Evolutionary conservation across 768 basidiomycete genomes (phyloP).

Genomic region (Kwoniella dendrophila): DNA sequence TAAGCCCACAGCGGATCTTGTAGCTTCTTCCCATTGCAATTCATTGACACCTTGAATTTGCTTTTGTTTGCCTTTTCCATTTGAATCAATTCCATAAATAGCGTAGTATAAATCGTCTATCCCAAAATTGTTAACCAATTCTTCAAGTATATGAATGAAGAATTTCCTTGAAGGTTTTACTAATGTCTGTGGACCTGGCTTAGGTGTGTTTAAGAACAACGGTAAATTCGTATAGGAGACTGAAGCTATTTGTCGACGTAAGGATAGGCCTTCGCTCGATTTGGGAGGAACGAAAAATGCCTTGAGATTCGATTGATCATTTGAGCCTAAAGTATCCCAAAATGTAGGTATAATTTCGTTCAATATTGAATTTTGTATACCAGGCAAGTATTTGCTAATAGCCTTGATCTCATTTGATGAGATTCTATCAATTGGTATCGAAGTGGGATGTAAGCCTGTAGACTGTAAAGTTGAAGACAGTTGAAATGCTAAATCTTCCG

Average conservation of each 20-base stretch:
- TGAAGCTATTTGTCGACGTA: slow-evolving; percentile 29
- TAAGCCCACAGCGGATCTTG: slow-evolving; percentile 66
- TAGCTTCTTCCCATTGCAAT: slow-evolving; percentile 72
- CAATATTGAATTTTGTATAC: slow-evolving; percentile 69
- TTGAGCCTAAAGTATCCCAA: slow-evolving; percentile 61
- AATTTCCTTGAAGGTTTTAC: slow-evolving; percentile 46
- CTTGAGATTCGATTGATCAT: slow-evolving; percentile 61
- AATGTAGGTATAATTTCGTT: slow-evolving; percentile 71
- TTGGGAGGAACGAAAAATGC: slow-evolving; percentile 64
- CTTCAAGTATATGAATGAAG: slow-evolving; percentile 63
- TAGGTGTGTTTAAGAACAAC: slow-evolving; percentile 59
- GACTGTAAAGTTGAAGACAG: slow-evolving; percentile 27
- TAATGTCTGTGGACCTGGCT: slow-evolving; percentile 11
- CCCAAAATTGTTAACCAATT: slow-evolving; percentile 67
- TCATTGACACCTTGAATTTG: slow-evolving; percentile 13
- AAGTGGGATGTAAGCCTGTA: slow-evolving; percentile 32
- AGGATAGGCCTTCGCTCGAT: not conserved
- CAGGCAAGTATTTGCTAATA: slow-evolving; percentile 56
- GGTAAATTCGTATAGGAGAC: slow-evolving; percentile 67
- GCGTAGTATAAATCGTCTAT: slow-evolving; percentile 68
- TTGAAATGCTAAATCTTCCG: slow-evolving; percentile 18
- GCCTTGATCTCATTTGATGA: slow-evolving; percentile 13
- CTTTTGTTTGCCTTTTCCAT: slow-evolving; percentile 22
- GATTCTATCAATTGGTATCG: slow-evolving; percentile 8
- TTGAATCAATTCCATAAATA: slow-evolving; percentile 56